Conservation (phyloP, 176 grass and related monocot genomes). For the Tillandsia leiboldiana region DNA sequence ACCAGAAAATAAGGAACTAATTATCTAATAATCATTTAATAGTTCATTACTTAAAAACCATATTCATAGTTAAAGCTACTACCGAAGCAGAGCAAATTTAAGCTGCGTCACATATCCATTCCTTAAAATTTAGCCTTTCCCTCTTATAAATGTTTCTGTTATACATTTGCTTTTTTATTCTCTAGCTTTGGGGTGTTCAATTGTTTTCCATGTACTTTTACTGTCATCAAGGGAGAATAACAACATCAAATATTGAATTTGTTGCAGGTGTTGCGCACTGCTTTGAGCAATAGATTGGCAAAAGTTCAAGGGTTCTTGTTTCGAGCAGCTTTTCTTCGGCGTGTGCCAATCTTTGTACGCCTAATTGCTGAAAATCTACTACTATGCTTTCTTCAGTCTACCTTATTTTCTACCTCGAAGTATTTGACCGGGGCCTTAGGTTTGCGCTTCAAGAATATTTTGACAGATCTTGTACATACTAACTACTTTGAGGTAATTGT, state of each 20-base stretch:
- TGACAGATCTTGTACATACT: constrained; percentile 83
- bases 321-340: constrained; percentile 88
- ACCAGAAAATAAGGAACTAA: too few species aligned
- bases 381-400: constrained; percentile 87
- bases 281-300: constrained; percentile 86
- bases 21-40: too few species aligned
- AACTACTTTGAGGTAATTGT: constrained; percentile 84
- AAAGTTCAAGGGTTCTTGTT: constrained; percentile 95
- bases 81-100: too few species aligned
- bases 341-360: constrained; percentile 61
- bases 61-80: too few species aligned
- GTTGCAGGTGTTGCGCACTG: constrained; percentile 79
- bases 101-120: too few species aligned
- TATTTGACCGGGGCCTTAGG: constrained; percentile 75
- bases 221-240: constrained; percentile 17
- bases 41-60: too few species aligned
- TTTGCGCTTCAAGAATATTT: constrained; percentile 86
- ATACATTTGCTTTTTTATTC: neutral
- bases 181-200: neutral
- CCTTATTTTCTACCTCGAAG: constrained; percentile 75
- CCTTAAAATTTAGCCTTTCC: constrained; percentile 5
- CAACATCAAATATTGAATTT: constrained; percentile 3
- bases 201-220: constrained; percentile 8
- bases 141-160: neutral
- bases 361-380: constrained; percentile 78